Conservation (phyloP, 2,329 filamentous ascomycete genomes). For the Alternaria alternata region DNA sequence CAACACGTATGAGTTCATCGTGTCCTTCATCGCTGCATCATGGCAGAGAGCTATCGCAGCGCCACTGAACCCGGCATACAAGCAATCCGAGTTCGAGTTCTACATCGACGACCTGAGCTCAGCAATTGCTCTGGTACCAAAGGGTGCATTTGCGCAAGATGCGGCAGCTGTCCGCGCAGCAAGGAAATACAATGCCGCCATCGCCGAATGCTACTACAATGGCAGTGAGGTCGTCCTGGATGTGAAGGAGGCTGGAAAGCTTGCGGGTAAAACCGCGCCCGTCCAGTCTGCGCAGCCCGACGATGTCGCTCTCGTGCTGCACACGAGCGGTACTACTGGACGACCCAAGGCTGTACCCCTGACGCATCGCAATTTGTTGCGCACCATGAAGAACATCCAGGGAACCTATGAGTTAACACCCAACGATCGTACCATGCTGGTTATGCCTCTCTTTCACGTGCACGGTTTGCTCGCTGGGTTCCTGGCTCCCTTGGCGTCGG, state of each 20-base stretch:
- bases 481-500: conserved; percentile 76
- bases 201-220: conserved; percentile 87
- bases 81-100: conserved; percentile 89
- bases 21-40: conserved; percentile 84
- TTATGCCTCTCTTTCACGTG: conserved; percentile 92
- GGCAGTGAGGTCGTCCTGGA: conserved; percentile 75
- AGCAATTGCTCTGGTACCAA: conserved; percentile 77
- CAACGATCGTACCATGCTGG: conserved; percentile 80
- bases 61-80: conserved; percentile 87
- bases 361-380: conserved; percentile 80
- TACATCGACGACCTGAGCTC: conserved; percentile 89
- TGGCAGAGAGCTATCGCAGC: conserved; percentile 86
- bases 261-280: conserved; percentile 61
- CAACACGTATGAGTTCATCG: conserved; percentile 88
- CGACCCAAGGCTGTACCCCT: conserved; percentile 83
- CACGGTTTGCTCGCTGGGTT: conserved; percentile 87
- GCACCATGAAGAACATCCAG: conserved; percentile 85
- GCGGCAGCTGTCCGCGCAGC: conserved; percentile 79
- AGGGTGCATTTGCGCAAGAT: conserved; percentile 71
- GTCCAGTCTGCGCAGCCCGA: conserved; percentile 71
- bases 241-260: conserved; percentile 77
- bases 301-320: conserved; percentile 81
- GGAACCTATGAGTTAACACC: conserved; percentile 76
- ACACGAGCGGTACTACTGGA: conserved; percentile 86
- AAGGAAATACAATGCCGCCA: conserved; percentile 79